Evolutionary conservation across 495 filamentous ascomycete genomes (phyloP).

Genomic region (Zalerion maritima): DNA sequence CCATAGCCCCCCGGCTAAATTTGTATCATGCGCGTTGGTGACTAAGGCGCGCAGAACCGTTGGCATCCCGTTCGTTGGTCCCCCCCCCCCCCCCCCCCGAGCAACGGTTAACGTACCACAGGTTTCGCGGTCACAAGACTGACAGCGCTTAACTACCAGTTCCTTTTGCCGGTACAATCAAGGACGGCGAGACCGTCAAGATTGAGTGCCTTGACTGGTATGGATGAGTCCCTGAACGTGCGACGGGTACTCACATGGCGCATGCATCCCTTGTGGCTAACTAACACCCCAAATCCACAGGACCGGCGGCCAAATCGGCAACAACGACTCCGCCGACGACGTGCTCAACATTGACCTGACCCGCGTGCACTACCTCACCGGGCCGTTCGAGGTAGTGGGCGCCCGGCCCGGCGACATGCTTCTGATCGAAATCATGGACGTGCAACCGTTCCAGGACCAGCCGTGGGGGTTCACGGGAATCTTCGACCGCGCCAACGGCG

Average conservation of each 20-base stretch:
- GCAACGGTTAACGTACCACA: neutral
- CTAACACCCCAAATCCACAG: conserved; percentile 16
- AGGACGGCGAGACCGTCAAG: conserved; percentile 79
- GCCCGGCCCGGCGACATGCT: conserved; percentile 81
- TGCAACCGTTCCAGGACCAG: conserved; percentile 73
- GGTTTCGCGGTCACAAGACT: neutral
- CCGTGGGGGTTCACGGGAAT: conserved; percentile 91
- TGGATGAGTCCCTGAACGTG: neutral
- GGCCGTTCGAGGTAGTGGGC: conserved; percentile 78
- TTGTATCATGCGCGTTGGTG: neutral
- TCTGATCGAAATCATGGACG: conserved; percentile 88
- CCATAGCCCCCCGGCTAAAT: conserved; percentile 3
- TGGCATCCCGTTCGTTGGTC: conserved; percentile 82
- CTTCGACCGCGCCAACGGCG: conserved; percentile 72
- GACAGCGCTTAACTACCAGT: conserved; percentile 31
- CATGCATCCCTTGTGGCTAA: conserved; percentile 5
- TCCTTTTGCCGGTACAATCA: conserved; percentile 59
- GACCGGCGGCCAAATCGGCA: conserved; percentile 76
- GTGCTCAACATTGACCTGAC: conserved; percentile 76
- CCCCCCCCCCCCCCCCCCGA: neutral
- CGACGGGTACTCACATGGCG: neutral
- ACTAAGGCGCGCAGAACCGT: conserved; percentile 46
- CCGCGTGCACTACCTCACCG: conserved; percentile 72
- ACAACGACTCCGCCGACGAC: conserved; percentile 84
- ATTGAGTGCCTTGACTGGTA: conserved; percentile 87